A percentile compares a stretch with the other conserved stretches of the same genome.
Conservation (phyloP, 2,329 filamentous ascomycete genomes). For the Diaporthe caulivora region DNA sequence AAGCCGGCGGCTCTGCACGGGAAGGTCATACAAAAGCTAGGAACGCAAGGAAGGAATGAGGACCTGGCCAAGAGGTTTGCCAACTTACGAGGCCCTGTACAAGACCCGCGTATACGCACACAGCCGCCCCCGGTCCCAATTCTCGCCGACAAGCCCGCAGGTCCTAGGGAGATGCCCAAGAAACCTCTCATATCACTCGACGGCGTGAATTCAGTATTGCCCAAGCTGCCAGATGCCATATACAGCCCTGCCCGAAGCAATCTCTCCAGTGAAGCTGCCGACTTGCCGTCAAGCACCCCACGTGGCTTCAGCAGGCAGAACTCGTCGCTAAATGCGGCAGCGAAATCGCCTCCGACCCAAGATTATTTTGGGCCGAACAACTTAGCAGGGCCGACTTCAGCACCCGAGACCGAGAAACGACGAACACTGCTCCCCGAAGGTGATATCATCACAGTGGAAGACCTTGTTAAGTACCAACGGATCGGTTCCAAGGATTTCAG, state of each 20-base stretch:
- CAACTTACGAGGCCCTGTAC: conserved; percentile 63
- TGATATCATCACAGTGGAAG: conserved; percentile 73
- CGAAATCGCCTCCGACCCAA: conserved; percentile 39
- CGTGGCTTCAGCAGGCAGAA: conserved; percentile 72
- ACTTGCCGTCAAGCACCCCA: conserved; percentile 74
- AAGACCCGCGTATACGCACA: conserved; percentile 67
- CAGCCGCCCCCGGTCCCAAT: conserved; percentile 56
- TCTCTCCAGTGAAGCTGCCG: conserved; percentile 73
- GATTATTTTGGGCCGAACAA: conserved; percentile 49
- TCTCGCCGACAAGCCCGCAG: conserved; percentile 21
- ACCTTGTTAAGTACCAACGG: conserved; percentile 78
- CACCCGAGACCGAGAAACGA: conserved; percentile 48
- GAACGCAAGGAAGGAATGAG: conserved; percentile 48
- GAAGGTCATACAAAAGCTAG: conserved; percentile 61
- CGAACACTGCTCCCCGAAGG: conserved; percentile 67
- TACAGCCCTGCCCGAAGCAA: conserved; percentile 84
- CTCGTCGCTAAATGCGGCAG: conserved; percentile 54
- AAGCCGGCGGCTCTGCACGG: conserved; percentile 78
- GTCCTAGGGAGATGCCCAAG: conserved; percentile 61
- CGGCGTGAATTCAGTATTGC: conserved; percentile 68
- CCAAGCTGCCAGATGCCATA: conserved; percentile 79
- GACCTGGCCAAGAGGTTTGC: conserved; percentile 71
- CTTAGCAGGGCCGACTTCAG: conserved; percentile 18
- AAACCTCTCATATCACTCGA: conserved; percentile 62
- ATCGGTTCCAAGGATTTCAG: conserved; percentile 64